phyloP scores from a whole-genome alignment of 2,329 filamentous ascomycete species.

The Elsinoe arachidis region DNA sequence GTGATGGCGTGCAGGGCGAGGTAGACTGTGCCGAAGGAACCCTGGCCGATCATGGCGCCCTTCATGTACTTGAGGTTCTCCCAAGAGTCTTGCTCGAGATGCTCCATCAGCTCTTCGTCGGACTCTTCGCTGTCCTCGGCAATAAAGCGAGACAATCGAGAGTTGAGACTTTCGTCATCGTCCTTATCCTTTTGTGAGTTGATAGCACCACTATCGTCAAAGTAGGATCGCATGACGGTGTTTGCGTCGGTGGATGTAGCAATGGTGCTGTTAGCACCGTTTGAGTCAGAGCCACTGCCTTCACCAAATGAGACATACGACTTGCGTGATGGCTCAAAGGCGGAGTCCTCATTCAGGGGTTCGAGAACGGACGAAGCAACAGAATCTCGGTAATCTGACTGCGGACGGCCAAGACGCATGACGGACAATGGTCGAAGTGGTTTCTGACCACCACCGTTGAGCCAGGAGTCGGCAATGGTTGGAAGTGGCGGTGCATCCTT shows the following conservation, averaged over 20 bases:
- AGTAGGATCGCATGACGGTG: constrained; percentile 65
- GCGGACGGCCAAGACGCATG: constrained; percentile 47
- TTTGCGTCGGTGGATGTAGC: constrained; percentile 64
- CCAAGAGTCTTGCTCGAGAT: constrained; percentile 87
- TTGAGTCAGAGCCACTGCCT: constrained; percentile 59
- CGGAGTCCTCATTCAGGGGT: constrained; percentile 82
- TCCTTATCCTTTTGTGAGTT: constrained; percentile 35
- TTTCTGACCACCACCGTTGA: constrained; percentile 47
- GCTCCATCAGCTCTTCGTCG: constrained; percentile 81
- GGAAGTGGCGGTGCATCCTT: constrained; percentile 91
- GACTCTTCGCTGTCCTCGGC: constrained; percentile 86
- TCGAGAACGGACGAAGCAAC: constrained; percentile 82
- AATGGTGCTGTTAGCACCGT: constrained; percentile 59
- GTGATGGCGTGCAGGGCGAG: constrained; percentile 91
- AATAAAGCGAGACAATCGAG: constrained; percentile 73
- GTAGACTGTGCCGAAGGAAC: constrained; percentile 93
- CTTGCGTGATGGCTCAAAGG: constrained; percentile 78
- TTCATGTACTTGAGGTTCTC: constrained; percentile 99
- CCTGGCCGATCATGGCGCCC: constrained; percentile 90
- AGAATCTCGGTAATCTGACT: constrained; percentile 69
- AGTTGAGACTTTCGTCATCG: constrained; percentile 60
- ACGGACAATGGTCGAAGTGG: constrained; percentile 52
- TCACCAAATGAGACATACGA: constrained; percentile 83
- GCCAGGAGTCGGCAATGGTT: constrained; percentile 89
- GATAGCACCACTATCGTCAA: constrained; percentile 61